phyloP scores from a whole-genome alignment of 495 filamentous ascomycete genomes.

The Penicillium macrosclerotiorum region DNA sequence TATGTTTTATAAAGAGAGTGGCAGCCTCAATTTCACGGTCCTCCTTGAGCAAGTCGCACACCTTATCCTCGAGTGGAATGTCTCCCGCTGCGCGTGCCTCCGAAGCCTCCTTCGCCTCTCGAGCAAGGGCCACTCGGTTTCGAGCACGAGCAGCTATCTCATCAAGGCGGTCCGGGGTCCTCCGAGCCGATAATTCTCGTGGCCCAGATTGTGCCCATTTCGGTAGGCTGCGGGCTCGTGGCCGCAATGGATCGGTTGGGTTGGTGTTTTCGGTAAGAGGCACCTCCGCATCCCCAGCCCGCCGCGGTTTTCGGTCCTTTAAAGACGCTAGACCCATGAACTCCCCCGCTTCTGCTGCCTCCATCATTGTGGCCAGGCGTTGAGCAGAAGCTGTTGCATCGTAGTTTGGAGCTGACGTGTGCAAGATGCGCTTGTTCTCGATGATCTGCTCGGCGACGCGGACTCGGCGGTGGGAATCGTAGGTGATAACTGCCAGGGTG shows the following conservation, averaged over 20 bases:
- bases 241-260: not conserved
- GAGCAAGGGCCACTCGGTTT: constrained; percentile 12
- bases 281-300: not conserved
- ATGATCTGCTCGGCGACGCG: constrained; percentile 41
- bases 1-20: constrained; percentile 35
- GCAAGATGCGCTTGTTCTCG: constrained; percentile 44
- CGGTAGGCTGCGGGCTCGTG: not conserved
- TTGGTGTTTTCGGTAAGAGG: not conserved
- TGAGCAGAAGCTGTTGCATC: constrained; percentile 43
- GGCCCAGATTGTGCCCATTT: not conserved
- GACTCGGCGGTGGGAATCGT: constrained; percentile 43
- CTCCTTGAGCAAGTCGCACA: constrained; percentile 16
- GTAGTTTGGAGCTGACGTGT: constrained; percentile 44
- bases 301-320: constrained; percentile 20
- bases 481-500: constrained; percentile 40
- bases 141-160: not conserved
- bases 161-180: not conserved
- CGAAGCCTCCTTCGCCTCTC: constrained; percentile 11
- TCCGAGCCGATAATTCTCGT: not conserved
- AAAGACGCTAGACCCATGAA: constrained; percentile 39
- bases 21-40: constrained; percentile 37
- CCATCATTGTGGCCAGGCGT: constrained; percentile 40
- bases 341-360: constrained; percentile 43
- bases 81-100: not conserved
- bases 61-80: constrained; percentile 11